A percentile compares a stretch with the other conserved stretches of the same genome.
Evolutionary conservation across 2,329 filamentous ascomycete species (phyloP).

Genomic region (Apiospora aurea): DNA sequence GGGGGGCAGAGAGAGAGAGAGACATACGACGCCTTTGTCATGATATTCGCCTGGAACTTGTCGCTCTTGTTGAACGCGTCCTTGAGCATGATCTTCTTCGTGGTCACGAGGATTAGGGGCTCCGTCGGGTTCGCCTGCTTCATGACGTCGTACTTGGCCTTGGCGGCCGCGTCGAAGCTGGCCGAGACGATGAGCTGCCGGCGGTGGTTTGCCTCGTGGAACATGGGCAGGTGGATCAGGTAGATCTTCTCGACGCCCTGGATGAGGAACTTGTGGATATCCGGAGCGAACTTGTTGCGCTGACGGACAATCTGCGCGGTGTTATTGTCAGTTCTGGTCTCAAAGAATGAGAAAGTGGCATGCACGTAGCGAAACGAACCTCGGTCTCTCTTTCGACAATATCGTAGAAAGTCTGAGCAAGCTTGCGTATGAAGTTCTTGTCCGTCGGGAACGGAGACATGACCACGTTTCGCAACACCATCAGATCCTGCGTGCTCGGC

Average conservation of each 20-base stretch:
- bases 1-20: neutral
- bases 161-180: conserved; percentile 34
- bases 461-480: conserved; percentile 55
- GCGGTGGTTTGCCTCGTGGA: conserved; percentile 49
- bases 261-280: conserved; percentile 47
- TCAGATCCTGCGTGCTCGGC: conserved; percentile 44
- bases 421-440: conserved; percentile 46
- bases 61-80: conserved; percentile 35
- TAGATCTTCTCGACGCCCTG: conserved; percentile 44
- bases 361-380: conserved; percentile 23
- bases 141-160: conserved; percentile 35
- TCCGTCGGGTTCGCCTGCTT: conserved; percentile 37
- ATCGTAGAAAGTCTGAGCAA: conserved; percentile 44
- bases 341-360: neutral
- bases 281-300: conserved; percentile 44
- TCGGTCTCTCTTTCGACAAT: conserved; percentile 40
- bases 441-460: conserved; percentile 55
- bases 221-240: conserved; percentile 47
- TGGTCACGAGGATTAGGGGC: conserved; percentile 39
- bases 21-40: conserved; percentile 40
- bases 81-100: conserved; percentile 35
- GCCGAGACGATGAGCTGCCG: conserved; percentile 47
- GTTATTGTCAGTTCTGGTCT: neutral
- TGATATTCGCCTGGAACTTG: conserved; percentile 39
- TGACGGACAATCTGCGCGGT: conserved; percentile 39